These are phyloP conservation scores for Monilinia polystroma DNA, from an alignment of 2,329 filamentous ascomycete genomes.

Conservation along the genomic window DNA sequence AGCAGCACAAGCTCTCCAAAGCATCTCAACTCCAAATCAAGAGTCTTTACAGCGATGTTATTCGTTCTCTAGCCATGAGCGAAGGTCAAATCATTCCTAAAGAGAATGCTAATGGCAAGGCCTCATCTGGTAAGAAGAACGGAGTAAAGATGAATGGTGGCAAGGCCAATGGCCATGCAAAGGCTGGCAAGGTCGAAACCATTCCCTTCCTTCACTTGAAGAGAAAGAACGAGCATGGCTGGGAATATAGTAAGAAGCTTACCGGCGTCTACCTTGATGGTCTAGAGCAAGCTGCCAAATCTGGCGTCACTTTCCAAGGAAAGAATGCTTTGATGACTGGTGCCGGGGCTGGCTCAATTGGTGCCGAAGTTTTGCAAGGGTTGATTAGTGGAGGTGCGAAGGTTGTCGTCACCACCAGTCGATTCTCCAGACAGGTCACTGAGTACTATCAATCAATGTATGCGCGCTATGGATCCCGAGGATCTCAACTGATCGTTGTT, in stretches of 20 bases:
- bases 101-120: conserved; percentile 63
- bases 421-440: conserved; percentile 94
- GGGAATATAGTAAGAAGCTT: conserved; percentile 99
- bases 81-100: conserved; percentile 94
- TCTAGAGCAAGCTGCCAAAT: conserved; percentile 81
- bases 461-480: conserved; percentile 85
- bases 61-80: conserved; percentile 95
- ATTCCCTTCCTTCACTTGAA: conserved; percentile 97
- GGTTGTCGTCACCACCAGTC: conserved; percentile 93
- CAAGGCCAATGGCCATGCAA: conserved; percentile 53
- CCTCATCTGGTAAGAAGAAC: conserved; percentile 51
- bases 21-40: conserved; percentile 96
- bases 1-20: conserved; percentile 97
- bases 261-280: conserved; percentile 91
- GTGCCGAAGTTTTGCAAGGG: conserved; percentile 93
- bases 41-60: conserved; percentile 87
- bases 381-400: conserved; percentile 95
- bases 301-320: conserved; percentile 86
- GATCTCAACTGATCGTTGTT: conserved; percentile 95
- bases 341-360: conserved; percentile 95
- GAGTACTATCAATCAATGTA: conserved; percentile 99
- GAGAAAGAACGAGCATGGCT: conserved; percentile 88
- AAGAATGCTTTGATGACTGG: conserved; percentile 98
- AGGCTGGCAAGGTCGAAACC: conserved; percentile 88
- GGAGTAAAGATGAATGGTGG: conserved; percentile 40